phyloP scores from a whole-genome alignment of 2,329 filamentous ascomycete species.

The Stagonosporopsis tanaceti region DNA sequence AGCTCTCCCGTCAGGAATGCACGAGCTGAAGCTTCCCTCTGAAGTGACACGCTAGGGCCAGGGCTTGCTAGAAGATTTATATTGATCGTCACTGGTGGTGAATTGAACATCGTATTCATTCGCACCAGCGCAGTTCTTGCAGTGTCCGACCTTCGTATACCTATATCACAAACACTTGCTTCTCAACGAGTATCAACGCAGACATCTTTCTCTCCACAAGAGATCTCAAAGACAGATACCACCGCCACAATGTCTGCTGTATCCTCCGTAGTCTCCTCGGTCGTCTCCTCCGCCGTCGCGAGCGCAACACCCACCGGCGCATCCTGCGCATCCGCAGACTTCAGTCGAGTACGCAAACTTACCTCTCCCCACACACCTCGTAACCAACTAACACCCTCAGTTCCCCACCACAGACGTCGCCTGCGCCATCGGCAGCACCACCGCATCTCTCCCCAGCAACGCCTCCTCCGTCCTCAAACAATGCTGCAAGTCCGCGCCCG shows the following conservation, averaged over 20 bases:
- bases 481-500: slow-evolving; percentile 45
- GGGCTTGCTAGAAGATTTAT: neutral
- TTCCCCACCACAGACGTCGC: slow-evolving; percentile 39
- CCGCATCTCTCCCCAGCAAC: slow-evolving; percentile 33
- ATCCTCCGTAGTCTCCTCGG: slow-evolving; percentile 13
- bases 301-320: slow-evolving; percentile 21
- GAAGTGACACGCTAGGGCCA: slow-evolving; percentile 10
- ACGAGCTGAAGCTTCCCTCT: slow-evolving; percentile 2
- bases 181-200: neutral
- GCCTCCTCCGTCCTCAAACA: slow-evolving; percentile 32
- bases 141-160: neutral
- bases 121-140: neutral
- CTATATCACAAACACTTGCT: neutral
- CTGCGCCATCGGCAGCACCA: slow-evolving; percentile 40
- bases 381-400: neutral
- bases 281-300: slow-evolving; percentile 27
- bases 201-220: neutral
- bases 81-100: slow-evolving; percentile 11
- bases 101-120: slow-evolving; percentile 11
- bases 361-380: no score
- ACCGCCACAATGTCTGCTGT: slow-evolving; percentile 26
- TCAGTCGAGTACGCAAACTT: slow-evolving; percentile 16
- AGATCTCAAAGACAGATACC: neutral
- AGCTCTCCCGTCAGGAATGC: slow-evolving; percentile 13
- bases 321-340: slow-evolving; percentile 36